Evolutionary conservation across 2,329 filamentous ascomycete species (phyloP).

Genomic region (Aspergillus viridinutans): DNA sequence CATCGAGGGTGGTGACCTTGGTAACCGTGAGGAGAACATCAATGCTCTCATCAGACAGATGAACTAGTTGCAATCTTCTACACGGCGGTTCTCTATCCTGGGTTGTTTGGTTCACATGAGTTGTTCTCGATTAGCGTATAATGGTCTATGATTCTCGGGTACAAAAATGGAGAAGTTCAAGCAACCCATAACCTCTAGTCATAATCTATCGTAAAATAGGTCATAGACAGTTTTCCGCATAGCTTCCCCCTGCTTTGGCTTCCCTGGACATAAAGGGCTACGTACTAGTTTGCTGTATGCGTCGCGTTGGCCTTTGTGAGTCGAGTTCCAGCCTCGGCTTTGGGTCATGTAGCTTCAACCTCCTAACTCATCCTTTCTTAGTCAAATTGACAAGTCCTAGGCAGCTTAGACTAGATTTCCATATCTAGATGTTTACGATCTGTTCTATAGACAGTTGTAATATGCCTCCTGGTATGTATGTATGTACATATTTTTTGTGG

Average conservation of each 20-base stretch:
- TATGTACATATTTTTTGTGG: not conserved
- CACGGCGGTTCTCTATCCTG: slow-evolving; percentile 20
- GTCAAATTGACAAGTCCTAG: not conserved
- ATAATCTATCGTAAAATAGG: not conserved
- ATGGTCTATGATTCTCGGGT: slow-evolving; percentile 33
- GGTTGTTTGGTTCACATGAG: slow-evolving; percentile 32
- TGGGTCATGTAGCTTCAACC: not conserved
- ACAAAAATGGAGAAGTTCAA: slow-evolving; percentile 26
- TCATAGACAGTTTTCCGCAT: not conserved
- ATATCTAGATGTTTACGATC: not conserved
- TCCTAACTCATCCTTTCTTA: not conserved
- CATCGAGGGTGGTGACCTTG: slow-evolving; percentile 96
- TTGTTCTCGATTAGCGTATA: slow-evolving; percentile 30
- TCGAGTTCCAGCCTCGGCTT: not conserved
- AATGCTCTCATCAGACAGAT: slow-evolving; percentile 95
- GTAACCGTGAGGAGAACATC: slow-evolving; percentile 98
- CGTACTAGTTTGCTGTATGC: not conserved
- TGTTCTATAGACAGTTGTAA: not conserved
- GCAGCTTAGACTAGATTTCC: not conserved
- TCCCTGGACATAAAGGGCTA: not conserved
- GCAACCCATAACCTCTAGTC: slow-evolving; percentile 21
- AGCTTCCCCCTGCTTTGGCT: not conserved
- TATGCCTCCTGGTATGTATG: not conserved
- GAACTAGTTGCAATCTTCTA: slow-evolving; percentile 63
- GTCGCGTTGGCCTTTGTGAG: not conserved